These are phyloP conservation scores for Ajuga reptans DNA, from an alignment of 305 asterid species.

Conservation along the genomic window DNA sequence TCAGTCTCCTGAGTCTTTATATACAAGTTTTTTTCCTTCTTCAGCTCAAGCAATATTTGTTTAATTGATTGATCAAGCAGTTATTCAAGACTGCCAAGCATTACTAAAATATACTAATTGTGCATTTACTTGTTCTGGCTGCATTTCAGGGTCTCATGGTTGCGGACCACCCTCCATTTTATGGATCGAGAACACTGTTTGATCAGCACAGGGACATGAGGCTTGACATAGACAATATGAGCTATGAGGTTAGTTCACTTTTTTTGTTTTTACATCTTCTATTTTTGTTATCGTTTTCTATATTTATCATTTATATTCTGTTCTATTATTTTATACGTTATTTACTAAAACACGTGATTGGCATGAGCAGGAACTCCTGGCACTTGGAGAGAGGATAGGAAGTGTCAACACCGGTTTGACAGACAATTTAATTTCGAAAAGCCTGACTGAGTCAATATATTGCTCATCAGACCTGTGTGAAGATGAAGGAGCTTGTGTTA, in stretches of 20 bases:
- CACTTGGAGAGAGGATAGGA: slow-evolving; percentile 80
- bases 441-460: slow-evolving; percentile 47
- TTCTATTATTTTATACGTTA: not conserved
- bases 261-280: not conserved
- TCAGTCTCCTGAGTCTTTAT: too few relatives aligned
- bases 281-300: not conserved
- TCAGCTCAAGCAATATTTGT: too few relatives aligned
- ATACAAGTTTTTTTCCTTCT: too few relatives aligned
- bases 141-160: slow-evolving; percentile 46
- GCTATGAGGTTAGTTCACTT: slow-evolving; percentile 58
- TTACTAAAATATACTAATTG: not conserved
- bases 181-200: slow-evolving; percentile 49
- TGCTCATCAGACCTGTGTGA: slow-evolving; percentile 48
- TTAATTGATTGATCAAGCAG: not conserved
- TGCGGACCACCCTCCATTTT: slow-evolving; percentile 34
- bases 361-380: slow-evolving; percentile 68
- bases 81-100: not conserved
- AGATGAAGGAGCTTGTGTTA: slow-evolving; percentile 53
- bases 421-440: slow-evolving; percentile 45
- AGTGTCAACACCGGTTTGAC: slow-evolving; percentile 74
- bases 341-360: slow-evolving; percentile 8
- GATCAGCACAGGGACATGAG: slow-evolving; percentile 81
- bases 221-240: slow-evolving; percentile 74
- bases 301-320: not conserved
- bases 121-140: slow-evolving; percentile 3